Evolutionary conservation across 108 stramenopile genomes (phyloP).

Genomic region (Fistulifera pelliculosa): DNA sequence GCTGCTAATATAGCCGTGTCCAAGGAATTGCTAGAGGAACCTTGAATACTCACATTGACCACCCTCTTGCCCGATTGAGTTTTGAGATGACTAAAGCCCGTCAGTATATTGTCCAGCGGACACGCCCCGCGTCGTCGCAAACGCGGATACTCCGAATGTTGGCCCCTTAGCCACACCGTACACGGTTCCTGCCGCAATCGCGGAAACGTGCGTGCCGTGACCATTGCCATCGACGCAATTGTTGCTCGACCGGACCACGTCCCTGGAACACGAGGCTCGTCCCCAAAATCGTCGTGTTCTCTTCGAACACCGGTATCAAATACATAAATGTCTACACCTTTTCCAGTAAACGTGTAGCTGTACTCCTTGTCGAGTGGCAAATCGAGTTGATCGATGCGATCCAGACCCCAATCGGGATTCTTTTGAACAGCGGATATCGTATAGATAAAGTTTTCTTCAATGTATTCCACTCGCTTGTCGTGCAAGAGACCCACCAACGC

Average conservation of each 20-base stretch:
- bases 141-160: slow-evolving; percentile 23
- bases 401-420: too few species aligned
- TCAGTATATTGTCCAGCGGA: not conserved
- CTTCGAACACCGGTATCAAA: not conserved
- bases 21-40: not conserved
- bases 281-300: slow-evolving; percentile 1
- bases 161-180: slow-evolving; percentile 1
- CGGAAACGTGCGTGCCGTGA: slow-evolving; percentile 45
- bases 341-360: not conserved
- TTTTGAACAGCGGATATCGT: too few species aligned
- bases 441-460: too few species aligned
- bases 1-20: not conserved
- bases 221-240: slow-evolving; percentile 13
- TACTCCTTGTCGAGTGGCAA: not conserved
- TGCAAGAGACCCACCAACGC: too few species aligned
- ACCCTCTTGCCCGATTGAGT: not conserved
- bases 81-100: not conserved
- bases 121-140: not conserved
- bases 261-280: not conserved
- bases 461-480: too few species aligned
- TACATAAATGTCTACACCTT: slow-evolving; percentile 2
- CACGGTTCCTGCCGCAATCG: slow-evolving; percentile 26
- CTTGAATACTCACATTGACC: not conserved
- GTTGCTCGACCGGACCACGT: not conserved
- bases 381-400: not conserved